Percentiles rank a stretch among this genome's conserved stretches.
These are phyloP conservation scores for Gelatoporia subvermispora DNA, from an alignment of 768 basidiomycete species.

Conservation along the genomic window DNA sequence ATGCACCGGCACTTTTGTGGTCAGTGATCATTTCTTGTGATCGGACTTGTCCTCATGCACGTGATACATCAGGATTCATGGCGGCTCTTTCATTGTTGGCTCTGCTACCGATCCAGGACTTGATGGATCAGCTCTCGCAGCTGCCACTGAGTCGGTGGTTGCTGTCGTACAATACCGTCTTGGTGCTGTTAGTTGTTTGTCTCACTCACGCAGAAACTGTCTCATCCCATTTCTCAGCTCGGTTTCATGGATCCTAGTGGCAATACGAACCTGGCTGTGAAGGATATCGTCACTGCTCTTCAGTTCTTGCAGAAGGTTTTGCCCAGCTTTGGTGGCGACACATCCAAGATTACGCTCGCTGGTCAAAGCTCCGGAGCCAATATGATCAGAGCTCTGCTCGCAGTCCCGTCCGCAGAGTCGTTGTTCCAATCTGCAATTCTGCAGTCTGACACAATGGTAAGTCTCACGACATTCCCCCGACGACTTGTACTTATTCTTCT, in stretches of 20 bases:
- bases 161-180: slow-evolving; percentile 81
- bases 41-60: not conserved
- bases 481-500: not conserved
- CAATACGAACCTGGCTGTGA: slow-evolving; percentile 65
- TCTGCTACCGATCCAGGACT: slow-evolving; percentile 68
- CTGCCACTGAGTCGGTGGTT: slow-evolving; percentile 69
- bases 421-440: slow-evolving; percentile 77
- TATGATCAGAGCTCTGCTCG: slow-evolving; percentile 74
- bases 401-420: slow-evolving; percentile 60
- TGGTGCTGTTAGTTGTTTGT: slow-evolving; percentile 52
- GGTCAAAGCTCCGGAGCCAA: slow-evolving; percentile 81
- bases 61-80: slow-evolving; percentile 61
- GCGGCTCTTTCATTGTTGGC: slow-evolving; percentile 74
- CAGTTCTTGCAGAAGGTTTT: slow-evolving; percentile 54
- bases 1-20: slow-evolving; percentile 58
- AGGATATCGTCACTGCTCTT: slow-evolving; percentile 63
- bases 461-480: slow-evolving; percentile 9
- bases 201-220: slow-evolving; percentile 4
- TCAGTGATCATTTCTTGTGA: slow-evolving; percentile 24
- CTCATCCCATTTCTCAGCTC: slow-evolving; percentile 37
- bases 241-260: slow-evolving; percentile 73
- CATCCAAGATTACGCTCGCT: slow-evolving; percentile 64
- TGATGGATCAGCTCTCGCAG: slow-evolving; percentile 72
- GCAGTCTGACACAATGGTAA: slow-evolving; percentile 85
- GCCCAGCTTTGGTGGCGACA: slow-evolving; percentile 63